Evolutionary conservation across 257 asterid genomes (phyloP).

Genomic region (Jasminum sambac): DNA sequence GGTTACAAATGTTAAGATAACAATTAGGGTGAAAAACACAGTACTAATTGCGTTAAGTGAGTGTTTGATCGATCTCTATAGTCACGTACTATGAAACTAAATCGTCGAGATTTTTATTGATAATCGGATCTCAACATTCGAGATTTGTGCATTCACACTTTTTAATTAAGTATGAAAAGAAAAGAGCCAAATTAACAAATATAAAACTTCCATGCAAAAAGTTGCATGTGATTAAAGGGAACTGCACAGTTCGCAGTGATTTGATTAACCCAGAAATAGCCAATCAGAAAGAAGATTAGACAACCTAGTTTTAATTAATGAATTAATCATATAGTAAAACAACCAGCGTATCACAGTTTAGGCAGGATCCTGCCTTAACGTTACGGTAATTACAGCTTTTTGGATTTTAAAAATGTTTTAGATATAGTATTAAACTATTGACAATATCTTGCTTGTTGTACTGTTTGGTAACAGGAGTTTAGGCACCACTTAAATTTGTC

Average conservation of each 20-base stretch:
- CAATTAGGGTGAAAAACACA: not conserved
- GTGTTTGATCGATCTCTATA: not conserved
- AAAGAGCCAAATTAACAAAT: conserved; percentile 6
- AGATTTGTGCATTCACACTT: conserved; percentile 16
- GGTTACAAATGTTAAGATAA: not conserved
- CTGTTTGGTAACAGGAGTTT: conserved; percentile 50
- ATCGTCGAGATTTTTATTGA: conserved; percentile 14
- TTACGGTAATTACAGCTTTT: conserved; percentile 36
- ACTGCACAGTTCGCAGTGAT: conserved; percentile 20
- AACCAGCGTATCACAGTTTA: conserved; percentile 40
- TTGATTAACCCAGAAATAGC: conserved; percentile 27
- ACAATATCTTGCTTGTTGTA: conserved; percentile 36
- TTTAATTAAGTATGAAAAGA: conserved; percentile 5
- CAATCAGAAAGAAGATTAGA: conserved; percentile 42
- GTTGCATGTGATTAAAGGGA: conserved; percentile 43
- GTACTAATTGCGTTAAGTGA: not conserved
- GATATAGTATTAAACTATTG: conserved; percentile 18
- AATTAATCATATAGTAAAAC: conserved; percentile 37
- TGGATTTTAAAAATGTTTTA: conserved; percentile 12
- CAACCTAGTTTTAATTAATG: conserved; percentile 31
- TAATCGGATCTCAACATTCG: conserved; percentile 7
- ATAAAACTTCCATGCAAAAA: conserved; percentile 29
- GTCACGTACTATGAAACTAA: not conserved
- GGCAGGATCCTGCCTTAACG: conserved; percentile 56
- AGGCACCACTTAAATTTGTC: conserved; percentile 82